Conservation (phyloP, 192 early-diverging fungal genomes). For the Helicostylum pulchrum region DNA sequence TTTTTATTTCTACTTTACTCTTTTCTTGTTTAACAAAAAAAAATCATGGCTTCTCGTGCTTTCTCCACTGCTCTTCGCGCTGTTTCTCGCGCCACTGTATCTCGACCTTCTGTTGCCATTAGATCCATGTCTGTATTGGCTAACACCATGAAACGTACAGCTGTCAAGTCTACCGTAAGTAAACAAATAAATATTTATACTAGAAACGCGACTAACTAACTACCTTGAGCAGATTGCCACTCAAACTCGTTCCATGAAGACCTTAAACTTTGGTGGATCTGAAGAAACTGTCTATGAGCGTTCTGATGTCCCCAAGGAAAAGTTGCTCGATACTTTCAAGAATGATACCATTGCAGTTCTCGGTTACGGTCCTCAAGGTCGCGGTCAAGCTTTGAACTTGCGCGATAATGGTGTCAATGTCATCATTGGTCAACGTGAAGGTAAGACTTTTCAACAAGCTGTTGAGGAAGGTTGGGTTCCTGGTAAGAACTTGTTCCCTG, state of each 20-base stretch:
- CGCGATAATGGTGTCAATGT: constrained; percentile 97
- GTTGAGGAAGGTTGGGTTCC: constrained; percentile 93
- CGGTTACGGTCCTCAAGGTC: constrained; percentile 95
- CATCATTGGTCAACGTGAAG: constrained; percentile 89
- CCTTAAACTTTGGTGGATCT: constrained; percentile 91
- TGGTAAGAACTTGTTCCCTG: constrained; percentile 91
- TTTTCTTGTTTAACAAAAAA: constrained; percentile 6
- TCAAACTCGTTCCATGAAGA: constrained; percentile 86
- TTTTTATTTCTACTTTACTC: not conserved
- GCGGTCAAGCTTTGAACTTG: constrained; percentile 93
- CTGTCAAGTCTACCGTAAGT: constrained; percentile 29
- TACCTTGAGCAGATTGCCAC: constrained; percentile 66
- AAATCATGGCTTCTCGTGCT: constrained; percentile 33
- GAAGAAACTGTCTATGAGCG: constrained; percentile 94
- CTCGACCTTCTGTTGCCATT: constrained; percentile 25
- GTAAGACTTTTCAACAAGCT: constrained; percentile 88
- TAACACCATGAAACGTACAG: constrained; percentile 14
- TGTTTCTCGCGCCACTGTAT: constrained; percentile 27
- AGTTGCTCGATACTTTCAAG: constrained; percentile 86
- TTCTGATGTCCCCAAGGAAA: constrained; percentile 88
- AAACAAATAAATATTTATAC: not conserved
- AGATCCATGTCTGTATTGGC: constrained; percentile 27
- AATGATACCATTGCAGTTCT: constrained; percentile 91
- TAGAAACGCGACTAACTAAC: not conserved
- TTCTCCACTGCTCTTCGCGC: constrained; percentile 33